Evolutionary conservation across 78 protist species (phyloP).

Genomic region (Polysphondylium violaceum): DNA sequence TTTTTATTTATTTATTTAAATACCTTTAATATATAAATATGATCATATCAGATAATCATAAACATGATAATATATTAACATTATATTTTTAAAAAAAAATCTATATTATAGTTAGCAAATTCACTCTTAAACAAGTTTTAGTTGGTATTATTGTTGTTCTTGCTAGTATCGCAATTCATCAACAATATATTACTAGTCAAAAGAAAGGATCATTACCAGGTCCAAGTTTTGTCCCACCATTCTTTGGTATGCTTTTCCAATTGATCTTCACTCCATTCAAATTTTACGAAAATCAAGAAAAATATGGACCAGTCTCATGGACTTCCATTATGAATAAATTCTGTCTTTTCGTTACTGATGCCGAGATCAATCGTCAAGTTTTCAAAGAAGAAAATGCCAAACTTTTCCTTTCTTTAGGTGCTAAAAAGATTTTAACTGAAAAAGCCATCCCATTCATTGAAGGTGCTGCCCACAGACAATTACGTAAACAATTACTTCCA

Average conservation of each 20-base stretch:
- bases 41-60: no score
- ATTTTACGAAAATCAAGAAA: constrained; percentile 75
- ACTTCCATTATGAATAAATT: constrained; percentile 70
- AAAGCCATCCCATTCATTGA: constrained; percentile 79
- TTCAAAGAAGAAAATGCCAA: constrained; percentile 75
- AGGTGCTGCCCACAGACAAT: constrained; percentile 79
- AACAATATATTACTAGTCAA: constrained; percentile 32
- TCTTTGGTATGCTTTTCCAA: constrained; percentile 81
- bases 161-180: constrained; percentile 52
- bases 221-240: constrained; percentile 79
- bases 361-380: constrained; percentile 75
- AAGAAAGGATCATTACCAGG: constrained; percentile 82
- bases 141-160: constrained; percentile 57
- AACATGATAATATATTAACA: not conserved
- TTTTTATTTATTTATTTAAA: no score
- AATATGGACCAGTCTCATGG: constrained; percentile 82
- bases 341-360: constrained; percentile 69
- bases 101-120: constrained; percentile 21
- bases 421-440: constrained; percentile 74
- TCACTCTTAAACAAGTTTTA: constrained; percentile 59
- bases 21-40: no score
- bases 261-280: constrained; percentile 76
- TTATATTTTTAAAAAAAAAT: not conserved
- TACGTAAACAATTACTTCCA: constrained; percentile 76
- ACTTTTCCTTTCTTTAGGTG: constrained; percentile 51